Evolutionary conservation across 2,329 filamentous ascomycete genomes (phyloP).

Genomic region (Scorias spongiosa): DNA sequence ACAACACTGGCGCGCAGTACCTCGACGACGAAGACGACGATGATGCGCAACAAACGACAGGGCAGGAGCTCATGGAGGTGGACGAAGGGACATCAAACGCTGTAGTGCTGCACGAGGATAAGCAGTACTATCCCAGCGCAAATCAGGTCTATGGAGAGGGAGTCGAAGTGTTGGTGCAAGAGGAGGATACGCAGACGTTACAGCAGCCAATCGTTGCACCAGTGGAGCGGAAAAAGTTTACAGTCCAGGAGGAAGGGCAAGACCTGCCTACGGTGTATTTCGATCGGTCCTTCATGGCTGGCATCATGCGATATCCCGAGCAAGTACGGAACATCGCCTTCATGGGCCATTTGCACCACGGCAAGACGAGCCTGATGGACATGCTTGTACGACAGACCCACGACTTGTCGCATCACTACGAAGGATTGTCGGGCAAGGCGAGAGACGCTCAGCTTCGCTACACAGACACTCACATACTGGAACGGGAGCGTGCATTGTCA

Average conservation of each 20-base stretch:
- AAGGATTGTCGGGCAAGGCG: constrained; percentile 66
- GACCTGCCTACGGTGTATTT: constrained; percentile 81
- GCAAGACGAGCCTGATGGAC: constrained; percentile 96
- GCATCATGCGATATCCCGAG: constrained; percentile 89
- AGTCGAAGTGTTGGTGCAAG: constrained; percentile 90
- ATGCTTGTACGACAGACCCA: constrained; percentile 96
- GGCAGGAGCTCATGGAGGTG: constrained; percentile 84
- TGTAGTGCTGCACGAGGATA: constrained; percentile 96
- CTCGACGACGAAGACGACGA: constrained; percentile 53
- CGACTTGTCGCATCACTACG: constrained; percentile 62
- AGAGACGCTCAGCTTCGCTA: constrained; percentile 85
- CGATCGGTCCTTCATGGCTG: constrained; percentile 81
- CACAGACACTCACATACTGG: constrained; percentile 79
- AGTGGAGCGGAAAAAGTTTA: constrained; percentile 90
- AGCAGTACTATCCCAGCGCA: constrained; percentile 98
- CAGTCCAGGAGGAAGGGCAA: constrained; percentile 69
- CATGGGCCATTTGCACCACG: constrained; percentile 87
- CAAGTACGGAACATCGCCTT: constrained; percentile 88
- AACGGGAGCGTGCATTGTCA: constrained; percentile 78
- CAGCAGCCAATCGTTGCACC: constrained; percentile 88
- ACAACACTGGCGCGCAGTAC: constrained; percentile 66
- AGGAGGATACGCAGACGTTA: constrained; percentile 90
- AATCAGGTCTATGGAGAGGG: constrained; percentile 87
- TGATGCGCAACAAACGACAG: constrained; percentile 37
- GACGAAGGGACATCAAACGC: constrained; percentile 90